Base-by-base conservation (phyloP, 164 flowering plant genomes). In the Hamamelis virginiana region DNA sequence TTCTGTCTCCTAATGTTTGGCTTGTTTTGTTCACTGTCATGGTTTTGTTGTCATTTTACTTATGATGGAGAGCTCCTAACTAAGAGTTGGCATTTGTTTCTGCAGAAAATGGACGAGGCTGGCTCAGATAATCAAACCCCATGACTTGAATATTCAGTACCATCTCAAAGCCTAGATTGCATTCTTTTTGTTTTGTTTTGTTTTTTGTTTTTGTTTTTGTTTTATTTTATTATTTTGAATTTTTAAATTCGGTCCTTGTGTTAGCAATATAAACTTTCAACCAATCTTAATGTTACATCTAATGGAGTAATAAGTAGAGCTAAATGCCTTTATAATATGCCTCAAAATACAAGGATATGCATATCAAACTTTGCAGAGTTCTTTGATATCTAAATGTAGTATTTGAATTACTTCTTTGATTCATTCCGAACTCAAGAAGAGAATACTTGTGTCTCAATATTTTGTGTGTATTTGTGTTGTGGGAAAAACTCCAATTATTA, bases 71-170 rank as follows among this genome's bases (percentile, higher is more conserved):
- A 62, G 23, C 0, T 67, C 27, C 19, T 1, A 53, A 19, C 52
- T 41, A 52, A 58, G 16, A 52, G 27, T 51, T 23, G 46, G 8
- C 19, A 6, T 3, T 41, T 72, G 48, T 59, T 61, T 59, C 63
- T 69, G 66, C 80, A 77, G 76, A 77, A 77, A 77, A 48, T 77
- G 26, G 74, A 77, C 8, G 33, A 77, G 56, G 62, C 59, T 26
- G 68, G 12, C 5, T 21, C 76, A 38, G 18, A 15, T 22, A 73
- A 69, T 52, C 71, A 69, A 68, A 53, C 71, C 12, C 18, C 73
- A 23, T 77, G 74, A 73, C 14, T 65, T 43, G 59, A 62, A n/a
- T 45, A 43, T 19, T 13, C 27, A 6, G 41, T 50, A 38, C 41
- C 15, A 33, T 62, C 53, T 16, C 18, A 33, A 26, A 28, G 15